phyloP scores from a whole-genome alignment of 2,329 filamentous ascomycete genomes.

The Fusarium sp. region DNA sequence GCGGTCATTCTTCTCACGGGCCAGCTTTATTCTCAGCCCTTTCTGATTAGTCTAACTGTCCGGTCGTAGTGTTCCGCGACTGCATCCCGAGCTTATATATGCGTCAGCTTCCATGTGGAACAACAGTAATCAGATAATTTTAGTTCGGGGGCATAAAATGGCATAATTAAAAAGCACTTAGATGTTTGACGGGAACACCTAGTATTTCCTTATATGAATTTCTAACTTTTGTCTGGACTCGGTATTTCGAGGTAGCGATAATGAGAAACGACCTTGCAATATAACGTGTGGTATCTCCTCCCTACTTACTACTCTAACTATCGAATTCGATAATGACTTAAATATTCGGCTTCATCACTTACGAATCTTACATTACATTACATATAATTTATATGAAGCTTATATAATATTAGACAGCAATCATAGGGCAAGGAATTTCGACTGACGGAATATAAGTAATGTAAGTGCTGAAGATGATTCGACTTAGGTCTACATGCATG shows the following conservation, averaged over 20 bases:
- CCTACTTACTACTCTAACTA: too few relatives aligned
- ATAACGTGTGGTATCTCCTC: neutral
- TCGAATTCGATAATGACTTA: neutral
- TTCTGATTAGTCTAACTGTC: neutral
- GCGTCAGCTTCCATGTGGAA: too few relatives aligned
- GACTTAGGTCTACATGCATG: neutral
- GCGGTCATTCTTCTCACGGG: neutral
- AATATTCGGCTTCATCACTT: neutral
- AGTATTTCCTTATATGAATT: too few relatives aligned
- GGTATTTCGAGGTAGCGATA: neutral
- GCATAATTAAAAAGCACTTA: neutral
- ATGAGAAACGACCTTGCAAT: neutral
- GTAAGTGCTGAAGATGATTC: neutral
- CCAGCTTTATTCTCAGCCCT: neutral
- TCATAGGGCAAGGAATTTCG: neutral
- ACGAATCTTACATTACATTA: neutral
- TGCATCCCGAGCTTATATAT: neutral
- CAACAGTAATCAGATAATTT: neutral
- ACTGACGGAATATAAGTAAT: neutral
- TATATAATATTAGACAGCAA: neutral
- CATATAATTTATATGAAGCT: neutral
- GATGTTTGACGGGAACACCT: neutral
- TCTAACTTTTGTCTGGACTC: neutral
- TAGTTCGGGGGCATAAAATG: neutral
- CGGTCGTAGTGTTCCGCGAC: neutral